Evolutionary conservation across 2,329 filamentous ascomycete genomes (phyloP).

Genomic region (Ophiosphaerella narmari): DNA sequence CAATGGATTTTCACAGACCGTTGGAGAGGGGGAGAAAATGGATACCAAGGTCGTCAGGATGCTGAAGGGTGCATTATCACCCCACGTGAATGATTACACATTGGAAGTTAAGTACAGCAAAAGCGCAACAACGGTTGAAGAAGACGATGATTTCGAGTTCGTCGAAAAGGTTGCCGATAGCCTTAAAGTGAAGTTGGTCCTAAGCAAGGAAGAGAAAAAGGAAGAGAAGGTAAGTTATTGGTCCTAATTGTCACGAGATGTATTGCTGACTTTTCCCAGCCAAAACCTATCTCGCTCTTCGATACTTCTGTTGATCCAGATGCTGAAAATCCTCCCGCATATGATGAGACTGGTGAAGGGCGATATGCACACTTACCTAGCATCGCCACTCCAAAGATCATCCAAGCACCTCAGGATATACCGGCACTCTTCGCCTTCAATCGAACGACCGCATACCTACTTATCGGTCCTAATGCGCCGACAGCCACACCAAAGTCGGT

Average conservation of each 20-base stretch:
- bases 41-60: conserved; percentile 73
- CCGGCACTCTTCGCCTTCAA: conserved; percentile 70
- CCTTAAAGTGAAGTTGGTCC: conserved; percentile 48
- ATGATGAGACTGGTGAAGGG: conserved; percentile 33
- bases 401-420: conserved; percentile 68
- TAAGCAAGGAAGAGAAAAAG: conserved; percentile 17
- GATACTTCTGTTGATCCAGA: conserved; percentile 56
- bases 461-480: conserved; percentile 60
- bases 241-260: not conserved
- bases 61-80: conserved; percentile 71
- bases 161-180: conserved; percentile 62
- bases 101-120: conserved; percentile 65
- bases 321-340: conserved; percentile 32
- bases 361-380: conserved; percentile 59
- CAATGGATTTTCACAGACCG: conserved; percentile 64
- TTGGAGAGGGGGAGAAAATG: conserved; percentile 67
- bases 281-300: conserved; percentile 64
- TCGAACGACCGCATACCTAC: conserved; percentile 67
- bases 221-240: conserved; percentile 10
- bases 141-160: conserved; percentile 64
- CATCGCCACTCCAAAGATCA: conserved; percentile 58
- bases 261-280: conserved; percentile 24
- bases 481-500: conserved; percentile 59
- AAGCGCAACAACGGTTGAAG: conserved; percentile 9
- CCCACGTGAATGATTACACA: conserved; percentile 67